Evolutionary conservation across 345 rosid species (phyloP), one percentile per base, ranked within the genome.

Genomic region (Eucalyptus victrix): DNA sequence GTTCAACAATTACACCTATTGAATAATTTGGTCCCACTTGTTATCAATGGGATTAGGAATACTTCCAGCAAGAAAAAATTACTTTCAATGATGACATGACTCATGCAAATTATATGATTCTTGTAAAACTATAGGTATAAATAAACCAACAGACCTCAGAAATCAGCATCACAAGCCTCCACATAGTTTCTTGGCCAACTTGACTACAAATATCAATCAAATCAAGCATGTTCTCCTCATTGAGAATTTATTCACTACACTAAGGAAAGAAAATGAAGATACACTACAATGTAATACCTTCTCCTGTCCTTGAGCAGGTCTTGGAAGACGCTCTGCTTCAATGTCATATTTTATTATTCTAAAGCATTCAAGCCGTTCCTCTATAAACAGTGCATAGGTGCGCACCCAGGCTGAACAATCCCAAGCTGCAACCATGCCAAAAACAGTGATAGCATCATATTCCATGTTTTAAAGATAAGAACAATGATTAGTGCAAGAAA

Each of bases 341-440:
- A 97, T 96, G 89, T 98, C 99, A 94, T 98, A 97, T 92, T 93
- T 97, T 37, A 98, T 90, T 90, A 95, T 93, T 95, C 95, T 96
- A 89, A 98, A 97, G 91, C 99, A 98, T 94, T 97, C 99, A 62
- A 98, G 98, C 60, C 98, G 94, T 89, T 97, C 99, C 94, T 98
- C 99, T 92, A 98, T 93, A 93, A 95, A 97, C 88, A 95, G 93
- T 34, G 98, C 98, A 94, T 97, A 98, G 53, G 99, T 95, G 87
- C 99, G 99, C 50, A 96, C 99, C 99, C 99, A 98, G 56, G 98
- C 99, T 85, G 99, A 98, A 93, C 98, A 98, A 94, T 98, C 99
- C 99, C 99, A 98, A 49, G 99, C 99, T 98, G 92, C 60, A 83
- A 56, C 83, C 30, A 4, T 40, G 83, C 83, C 42, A 21, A 76